These are phyloP conservation scores for Panicum virgatum DNA, from an alignment of 202 grass and related monocot genomes.

Conservation along the genomic window DNA sequence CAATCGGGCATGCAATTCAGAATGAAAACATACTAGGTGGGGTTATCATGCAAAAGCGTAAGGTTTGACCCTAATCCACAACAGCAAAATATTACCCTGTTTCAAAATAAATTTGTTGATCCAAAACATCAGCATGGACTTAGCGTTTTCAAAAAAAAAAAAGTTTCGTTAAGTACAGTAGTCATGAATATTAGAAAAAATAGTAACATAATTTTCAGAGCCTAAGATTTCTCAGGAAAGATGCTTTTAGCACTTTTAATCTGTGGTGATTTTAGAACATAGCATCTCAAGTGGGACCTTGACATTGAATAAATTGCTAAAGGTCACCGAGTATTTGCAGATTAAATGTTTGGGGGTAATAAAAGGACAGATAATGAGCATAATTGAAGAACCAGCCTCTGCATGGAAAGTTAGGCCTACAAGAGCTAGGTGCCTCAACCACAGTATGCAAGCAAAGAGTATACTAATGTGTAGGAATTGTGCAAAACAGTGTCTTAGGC, in stretches of 20 bases:
- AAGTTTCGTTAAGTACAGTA: neutral
- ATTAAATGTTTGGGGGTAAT: neutral
- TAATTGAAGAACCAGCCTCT: neutral
- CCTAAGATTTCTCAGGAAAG: neutral
- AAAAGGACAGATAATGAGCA: slow-evolving; percentile 4
- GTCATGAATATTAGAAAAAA: neutral
- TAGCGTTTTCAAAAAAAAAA: neutral
- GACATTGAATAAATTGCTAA: neutral
- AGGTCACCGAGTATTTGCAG: neutral
- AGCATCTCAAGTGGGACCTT: neutral
- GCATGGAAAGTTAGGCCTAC: slow-evolving; percentile 24
- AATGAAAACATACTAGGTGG: neutral
- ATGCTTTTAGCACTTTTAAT: neutral
- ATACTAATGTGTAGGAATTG: neutral
- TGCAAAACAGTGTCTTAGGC: neutral
- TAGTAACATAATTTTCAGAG: neutral
- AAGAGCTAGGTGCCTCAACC: neutral
- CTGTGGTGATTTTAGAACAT: neutral
- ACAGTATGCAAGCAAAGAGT: neutral
- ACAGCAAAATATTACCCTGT: neutral
- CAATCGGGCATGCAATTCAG: neutral
- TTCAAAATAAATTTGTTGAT: slow-evolving; percentile 3
- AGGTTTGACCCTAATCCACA: neutral
- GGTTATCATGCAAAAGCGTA: slow-evolving; percentile 16
- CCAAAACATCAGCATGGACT: neutral